Evolutionary conservation across 768 basidiomycete genomes (phyloP).

Genomic region (Rhizopogon salebrosus): DNA sequence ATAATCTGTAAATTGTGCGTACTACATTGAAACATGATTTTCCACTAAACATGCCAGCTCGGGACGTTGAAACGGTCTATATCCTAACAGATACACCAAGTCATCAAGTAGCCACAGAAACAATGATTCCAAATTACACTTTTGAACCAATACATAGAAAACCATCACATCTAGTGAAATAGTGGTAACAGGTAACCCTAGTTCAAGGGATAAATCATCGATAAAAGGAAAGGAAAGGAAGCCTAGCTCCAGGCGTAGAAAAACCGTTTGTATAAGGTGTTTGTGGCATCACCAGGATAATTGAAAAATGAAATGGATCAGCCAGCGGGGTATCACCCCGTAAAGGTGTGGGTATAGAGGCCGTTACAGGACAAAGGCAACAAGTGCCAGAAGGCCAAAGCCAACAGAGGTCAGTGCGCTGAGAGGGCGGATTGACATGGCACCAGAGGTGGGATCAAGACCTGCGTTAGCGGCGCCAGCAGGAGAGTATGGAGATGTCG

Average conservation of each 20-base stretch:
- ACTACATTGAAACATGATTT: neutral
- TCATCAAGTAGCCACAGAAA: neutral
- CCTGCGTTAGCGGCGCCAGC: slow-evolving; percentile 33
- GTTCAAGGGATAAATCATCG: neutral
- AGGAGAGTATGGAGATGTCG: slow-evolving; percentile 12
- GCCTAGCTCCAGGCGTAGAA: slow-evolving; percentile 8
- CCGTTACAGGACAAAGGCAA: slow-evolving; percentile 20
- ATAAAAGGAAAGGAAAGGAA: slow-evolving; percentile 2
- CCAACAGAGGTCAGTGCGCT: slow-evolving; percentile 17
- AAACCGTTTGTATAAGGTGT: neutral
- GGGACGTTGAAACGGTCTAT: neutral
- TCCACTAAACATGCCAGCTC: neutral
- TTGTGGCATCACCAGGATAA: slow-evolving; percentile 20
- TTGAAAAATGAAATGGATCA: slow-evolving; percentile 14
- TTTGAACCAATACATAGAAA: neutral
- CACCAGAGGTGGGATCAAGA: slow-evolving; percentile 16
- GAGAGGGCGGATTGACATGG: slow-evolving; percentile 19
- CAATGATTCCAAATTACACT: slow-evolving; percentile 1
- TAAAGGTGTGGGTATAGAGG: slow-evolving; percentile 34
- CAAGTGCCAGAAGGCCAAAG: slow-evolving; percentile 14
- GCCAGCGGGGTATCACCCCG: slow-evolving; percentile 36
- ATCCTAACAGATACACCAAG: neutral
- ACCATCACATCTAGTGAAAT: neutral
- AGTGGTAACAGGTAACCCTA: neutral
- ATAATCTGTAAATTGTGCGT: neutral